Evolutionary conservation across 345 rosid genomes (phyloP).

Genomic region (Dipteronia dyeriana): DNA sequence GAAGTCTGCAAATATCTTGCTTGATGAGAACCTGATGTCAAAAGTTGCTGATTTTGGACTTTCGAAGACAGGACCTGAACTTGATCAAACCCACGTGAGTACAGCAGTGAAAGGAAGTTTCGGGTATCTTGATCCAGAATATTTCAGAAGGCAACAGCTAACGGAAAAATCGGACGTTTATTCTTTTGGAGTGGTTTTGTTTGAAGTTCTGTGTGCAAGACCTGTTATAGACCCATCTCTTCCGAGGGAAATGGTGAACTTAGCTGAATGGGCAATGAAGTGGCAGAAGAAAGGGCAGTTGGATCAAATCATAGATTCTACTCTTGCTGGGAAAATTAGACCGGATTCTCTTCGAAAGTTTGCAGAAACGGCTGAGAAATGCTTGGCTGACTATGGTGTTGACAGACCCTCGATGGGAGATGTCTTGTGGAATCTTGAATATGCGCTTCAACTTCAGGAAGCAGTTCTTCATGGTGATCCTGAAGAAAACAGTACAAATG

Average conservation of each 20-base stretch:
- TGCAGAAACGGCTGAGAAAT: constrained; percentile 87
- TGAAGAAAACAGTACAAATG: constrained; percentile 73
- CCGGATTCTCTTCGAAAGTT: constrained; percentile 80
- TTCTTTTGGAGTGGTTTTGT: constrained; percentile 89
- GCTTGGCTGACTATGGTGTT: constrained; percentile 80
- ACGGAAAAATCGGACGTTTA: constrained; percentile 89
- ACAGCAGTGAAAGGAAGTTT: constrained; percentile 96
- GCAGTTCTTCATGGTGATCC: constrained; percentile 51
- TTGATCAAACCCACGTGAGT: constrained; percentile 96
- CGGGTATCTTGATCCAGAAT: constrained; percentile 91
- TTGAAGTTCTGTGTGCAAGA: constrained; percentile 93
- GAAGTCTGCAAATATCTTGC: constrained; percentile 74
- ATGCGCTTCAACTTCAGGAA: constrained; percentile 83
- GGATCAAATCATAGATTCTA: constrained; percentile 71
- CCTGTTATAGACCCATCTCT: constrained; percentile 90
- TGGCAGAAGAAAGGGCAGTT: constrained; percentile 86
- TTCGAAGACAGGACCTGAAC: constrained; percentile 86
- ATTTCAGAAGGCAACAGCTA: constrained; percentile 87
- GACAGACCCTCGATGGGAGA: constrained; percentile 92
- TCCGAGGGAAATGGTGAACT: constrained; percentile 87
- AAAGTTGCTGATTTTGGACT: constrained; percentile 85
- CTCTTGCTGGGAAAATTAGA: constrained; percentile 56
- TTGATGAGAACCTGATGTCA: constrained; percentile 76
- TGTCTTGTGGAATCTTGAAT: constrained; percentile 89
- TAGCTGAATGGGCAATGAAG: constrained; percentile 94